These are phyloP conservation scores for Excoecaria agallocha DNA, from an alignment of 345 rosid genomes.

Conservation along the genomic window DNA sequence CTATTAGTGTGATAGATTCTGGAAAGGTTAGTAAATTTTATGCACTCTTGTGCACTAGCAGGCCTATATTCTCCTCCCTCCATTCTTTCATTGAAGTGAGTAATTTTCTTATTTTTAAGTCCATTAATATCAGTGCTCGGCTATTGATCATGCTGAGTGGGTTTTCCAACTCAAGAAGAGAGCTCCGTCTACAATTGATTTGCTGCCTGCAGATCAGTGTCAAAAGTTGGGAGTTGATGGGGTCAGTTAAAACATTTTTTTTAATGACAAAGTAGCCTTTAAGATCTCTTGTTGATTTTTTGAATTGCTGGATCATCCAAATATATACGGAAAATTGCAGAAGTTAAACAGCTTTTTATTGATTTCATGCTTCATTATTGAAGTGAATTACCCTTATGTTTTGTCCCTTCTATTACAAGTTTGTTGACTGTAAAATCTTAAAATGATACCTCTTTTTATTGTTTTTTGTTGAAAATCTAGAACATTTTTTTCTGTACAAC, in stretches of 20 bases:
- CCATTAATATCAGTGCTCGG: constrained; percentile 40
- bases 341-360: neutral
- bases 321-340: neutral
- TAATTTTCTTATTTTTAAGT: constrained; percentile 7
- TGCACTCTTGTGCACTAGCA: neutral
- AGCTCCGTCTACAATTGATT: constrained; percentile 56
- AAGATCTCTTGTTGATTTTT: neutral
- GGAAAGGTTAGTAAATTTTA: constrained; percentile 46
- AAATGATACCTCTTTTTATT: neutral
- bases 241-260: constrained; percentile 34
- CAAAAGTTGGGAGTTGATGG: constrained; percentile 46
- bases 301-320: neutral
- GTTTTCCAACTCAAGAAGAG: constrained; percentile 44
- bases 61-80: neutral
- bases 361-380: neutral
- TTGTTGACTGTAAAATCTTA: neutral
- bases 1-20: constrained; percentile 55
- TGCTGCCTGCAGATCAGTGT: constrained; percentile 49
- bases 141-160: constrained; percentile 47
- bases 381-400: too few relatives aligned
- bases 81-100: neutral
- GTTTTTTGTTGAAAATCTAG: too few relatives aligned
- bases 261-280: neutral
- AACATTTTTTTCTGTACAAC: too few relatives aligned
- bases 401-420: too few relatives aligned